Conservation (phyloP, 352 stramenopile genomes). For the Sclerospora graminicola region DNA sequence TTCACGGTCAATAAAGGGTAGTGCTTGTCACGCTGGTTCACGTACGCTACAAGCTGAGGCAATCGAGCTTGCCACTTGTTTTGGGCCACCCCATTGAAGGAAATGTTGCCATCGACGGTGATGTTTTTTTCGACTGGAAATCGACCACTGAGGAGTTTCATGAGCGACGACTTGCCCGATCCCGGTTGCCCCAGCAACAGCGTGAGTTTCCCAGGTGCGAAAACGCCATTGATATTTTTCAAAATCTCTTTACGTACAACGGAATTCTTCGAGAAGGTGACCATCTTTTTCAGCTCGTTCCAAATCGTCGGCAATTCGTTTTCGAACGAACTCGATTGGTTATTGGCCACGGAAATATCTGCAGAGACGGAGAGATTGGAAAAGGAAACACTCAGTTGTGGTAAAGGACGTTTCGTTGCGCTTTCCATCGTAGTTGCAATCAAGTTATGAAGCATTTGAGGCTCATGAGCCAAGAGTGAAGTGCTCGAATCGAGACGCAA, state of each 20-base stretch:
- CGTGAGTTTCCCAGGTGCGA: conserved; percentile 28
- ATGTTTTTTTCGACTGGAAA: conserved; percentile 29
- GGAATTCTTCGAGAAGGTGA: conserved; percentile 15
- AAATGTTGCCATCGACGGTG: conserved; percentile 22
- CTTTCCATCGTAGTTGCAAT: conserved; percentile 19
- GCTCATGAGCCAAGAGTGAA: conserved; percentile 20
- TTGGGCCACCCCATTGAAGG: conserved; percentile 27
- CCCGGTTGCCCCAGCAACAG: conserved; percentile 24
- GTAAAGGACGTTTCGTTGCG: conserved; percentile 21
- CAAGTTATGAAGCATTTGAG: conserved; percentile 23
- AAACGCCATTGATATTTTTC: conserved; percentile 22
- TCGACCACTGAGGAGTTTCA: conserved; percentile 35
- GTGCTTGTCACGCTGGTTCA: conserved; percentile 38
- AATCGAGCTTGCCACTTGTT: conserved; percentile 20
- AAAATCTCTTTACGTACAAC: conserved; percentile 26
- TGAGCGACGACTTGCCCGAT: conserved; percentile 26
- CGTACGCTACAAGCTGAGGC: conserved; percentile 39
- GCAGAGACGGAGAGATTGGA: conserved; percentile 29
- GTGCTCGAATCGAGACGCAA: conserved; percentile 1
- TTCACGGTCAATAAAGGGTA: conserved; percentile 36
- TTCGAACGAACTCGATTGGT: conserved; percentile 1
- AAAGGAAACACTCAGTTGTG: conserved; percentile 40
- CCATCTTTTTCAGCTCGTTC: conserved; percentile 25
- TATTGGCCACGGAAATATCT: conserved; percentile 16
- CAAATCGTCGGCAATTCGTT: conserved; percentile 21